A percentile compares a stretch with the other conserved stretches of the same genome.
These are phyloP conservation scores for Musa troglodytarum DNA, from an alignment of 176 grass and related monocot species.

Conservation along the genomic window DNA sequence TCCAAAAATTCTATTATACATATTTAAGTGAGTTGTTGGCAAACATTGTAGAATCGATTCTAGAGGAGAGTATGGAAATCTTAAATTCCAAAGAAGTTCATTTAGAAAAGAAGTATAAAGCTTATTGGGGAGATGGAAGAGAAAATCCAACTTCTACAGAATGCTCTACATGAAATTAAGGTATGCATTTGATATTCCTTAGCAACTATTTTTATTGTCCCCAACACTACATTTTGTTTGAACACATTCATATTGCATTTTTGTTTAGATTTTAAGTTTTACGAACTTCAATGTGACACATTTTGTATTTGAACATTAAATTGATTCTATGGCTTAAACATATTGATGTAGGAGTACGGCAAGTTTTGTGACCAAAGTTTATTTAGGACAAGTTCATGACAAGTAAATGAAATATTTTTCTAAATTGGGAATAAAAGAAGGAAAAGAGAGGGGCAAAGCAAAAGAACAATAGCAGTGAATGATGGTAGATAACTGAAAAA, in stretches of 20 bases:
- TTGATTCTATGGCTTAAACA: too few species aligned
- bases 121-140: conserved; percentile 49
- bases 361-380: too few species aligned
- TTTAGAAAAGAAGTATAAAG: conserved; percentile 46
- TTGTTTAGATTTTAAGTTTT: neutral
- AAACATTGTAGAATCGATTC: conserved; percentile 35
- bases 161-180: conserved; percentile 40
- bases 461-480: too few species aligned
- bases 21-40: conserved; percentile 7
- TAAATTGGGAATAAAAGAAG: too few species aligned
- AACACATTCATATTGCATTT: neutral
- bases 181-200: conserved; percentile 25
- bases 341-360: too few species aligned
- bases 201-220: neutral
- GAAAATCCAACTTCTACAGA: conserved; percentile 41
- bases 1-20: neutral
- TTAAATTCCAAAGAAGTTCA: conserved; percentile 33
- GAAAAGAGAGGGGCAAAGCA: too few species aligned
- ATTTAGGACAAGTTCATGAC: too few species aligned
- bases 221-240: neutral
- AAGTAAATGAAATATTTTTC: too few species aligned
- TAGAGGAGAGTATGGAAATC: conserved; percentile 39
- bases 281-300: neutral
- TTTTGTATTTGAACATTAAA: neutral
- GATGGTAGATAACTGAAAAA: too few species aligned